A percentile compares a stretch with the other conserved stretches of the same genome.
These are phyloP conservation scores for Panicum miliaceum DNA, from an alignment of 176 grass and related monocot species.

Conservation along the genomic window DNA sequence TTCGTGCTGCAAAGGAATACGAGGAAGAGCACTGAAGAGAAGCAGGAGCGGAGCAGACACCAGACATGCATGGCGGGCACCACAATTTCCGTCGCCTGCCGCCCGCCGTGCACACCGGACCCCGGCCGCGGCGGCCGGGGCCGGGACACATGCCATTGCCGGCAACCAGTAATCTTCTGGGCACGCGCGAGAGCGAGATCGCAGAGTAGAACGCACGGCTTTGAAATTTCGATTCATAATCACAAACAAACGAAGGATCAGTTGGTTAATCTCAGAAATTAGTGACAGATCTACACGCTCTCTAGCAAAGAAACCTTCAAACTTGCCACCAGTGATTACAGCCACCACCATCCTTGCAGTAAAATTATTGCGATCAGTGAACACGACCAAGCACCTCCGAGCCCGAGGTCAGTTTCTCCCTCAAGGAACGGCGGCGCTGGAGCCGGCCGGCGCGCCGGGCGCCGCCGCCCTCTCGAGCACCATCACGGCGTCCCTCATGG, in stretches of 20 bases:
- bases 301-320: not conserved
- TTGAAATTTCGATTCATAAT: not conserved
- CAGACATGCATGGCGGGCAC: not conserved
- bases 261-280: conserved; percentile 49
- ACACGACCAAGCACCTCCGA: not conserved
- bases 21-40: not conserved
- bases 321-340: not conserved
- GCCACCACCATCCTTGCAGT: not conserved
- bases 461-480: conserved; percentile 65
- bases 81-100: not conserved
- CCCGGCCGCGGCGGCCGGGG: not conserved
- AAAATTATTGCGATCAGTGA: conserved; percentile 46
- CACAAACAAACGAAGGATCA: not conserved
- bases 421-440: conserved; percentile 42
- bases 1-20: not conserved
- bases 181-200: not conserved
- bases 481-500: conserved; percentile 74
- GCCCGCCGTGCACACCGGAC: not conserved
- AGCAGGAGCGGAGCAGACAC: not conserved
- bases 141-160: not conserved
- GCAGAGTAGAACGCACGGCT: not conserved
- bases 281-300: conserved; percentile 45
- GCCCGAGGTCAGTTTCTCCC: not conserved
- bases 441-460: not conserved
- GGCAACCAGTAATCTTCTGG: not conserved